A percentile compares a stretch with the other conserved stretches of the same genome.
These are phyloP conservation scores for Backusella luteola DNA, from an alignment of 192 early-diverging fungal genomes.

Conservation along the genomic window DNA sequence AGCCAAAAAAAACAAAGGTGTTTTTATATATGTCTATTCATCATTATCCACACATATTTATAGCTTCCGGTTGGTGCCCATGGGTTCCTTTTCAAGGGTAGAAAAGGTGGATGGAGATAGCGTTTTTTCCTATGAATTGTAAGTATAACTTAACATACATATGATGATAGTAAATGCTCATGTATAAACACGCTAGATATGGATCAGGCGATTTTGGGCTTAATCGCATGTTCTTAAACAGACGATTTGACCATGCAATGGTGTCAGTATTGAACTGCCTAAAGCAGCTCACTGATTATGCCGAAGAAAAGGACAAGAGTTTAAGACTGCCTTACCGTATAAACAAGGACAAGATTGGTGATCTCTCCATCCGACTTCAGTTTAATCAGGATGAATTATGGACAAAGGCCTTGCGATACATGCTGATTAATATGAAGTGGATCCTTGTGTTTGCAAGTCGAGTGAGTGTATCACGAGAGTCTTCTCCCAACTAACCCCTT, in stretches of 20 bases:
- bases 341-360: conserved; percentile 86
- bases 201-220: conserved; percentile 82
- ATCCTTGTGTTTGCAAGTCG: conserved; percentile 71
- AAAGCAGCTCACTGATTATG: conserved; percentile 83
- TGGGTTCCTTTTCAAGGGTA: conserved; percentile 90
- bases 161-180: background rate
- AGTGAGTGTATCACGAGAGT: conserved; percentile 18
- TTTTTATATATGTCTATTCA: too few relatives aligned
- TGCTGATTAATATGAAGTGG: conserved; percentile 89
- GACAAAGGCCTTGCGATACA: conserved; percentile 89
- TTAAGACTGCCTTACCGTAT: conserved; percentile 81
- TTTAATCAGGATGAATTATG: conserved; percentile 91
- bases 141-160: conserved; percentile 14
- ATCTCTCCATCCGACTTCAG: conserved; percentile 77
- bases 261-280: conserved; percentile 89
- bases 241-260: conserved; percentile 86
- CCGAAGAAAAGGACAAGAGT: conserved; percentile 68
- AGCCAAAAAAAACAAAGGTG: background rate
- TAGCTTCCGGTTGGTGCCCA: conserved; percentile 81
- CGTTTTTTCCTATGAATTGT: conserved; percentile 76
- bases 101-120: conserved; percentile 78
- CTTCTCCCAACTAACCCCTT: background rate
- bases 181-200: conserved; percentile 46
- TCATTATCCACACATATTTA: background rate
- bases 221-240: conserved; percentile 71